Conservation (phyloP, 2,329 filamentous ascomycete species). For the Calonectria henricotiae region DNA sequence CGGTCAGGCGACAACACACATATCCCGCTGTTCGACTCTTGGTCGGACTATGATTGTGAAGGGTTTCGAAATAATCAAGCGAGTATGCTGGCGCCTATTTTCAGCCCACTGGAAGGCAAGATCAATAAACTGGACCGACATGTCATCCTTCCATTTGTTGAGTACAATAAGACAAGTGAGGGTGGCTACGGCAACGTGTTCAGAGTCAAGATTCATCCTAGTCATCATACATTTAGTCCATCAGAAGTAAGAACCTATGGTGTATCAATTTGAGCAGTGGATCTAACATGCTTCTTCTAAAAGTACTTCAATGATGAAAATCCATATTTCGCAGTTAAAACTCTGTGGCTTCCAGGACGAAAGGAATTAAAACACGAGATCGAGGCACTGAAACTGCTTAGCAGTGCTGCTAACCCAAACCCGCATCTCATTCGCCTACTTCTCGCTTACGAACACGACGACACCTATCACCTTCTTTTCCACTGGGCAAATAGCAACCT, state of each 20-base stretch:
- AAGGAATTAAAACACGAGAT: background rate
- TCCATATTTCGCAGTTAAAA: conserved; percentile 30
- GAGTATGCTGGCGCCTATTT: conserved; percentile 26
- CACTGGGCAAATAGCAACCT: conserved; percentile 35
- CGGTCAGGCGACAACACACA: background rate
- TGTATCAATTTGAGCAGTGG: background rate
- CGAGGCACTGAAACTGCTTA: conserved; percentile 19
- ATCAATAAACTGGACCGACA: background rate
- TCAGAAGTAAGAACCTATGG: background rate
- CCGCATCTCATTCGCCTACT: conserved; percentile 34
- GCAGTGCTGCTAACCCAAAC: background rate
- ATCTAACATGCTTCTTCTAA: background rate
- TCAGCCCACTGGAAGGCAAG: background rate
- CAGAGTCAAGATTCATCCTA: conserved; percentile 24
- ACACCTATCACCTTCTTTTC: conserved; percentile 28
- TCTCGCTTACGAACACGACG: conserved; percentile 20
- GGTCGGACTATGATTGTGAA: conserved; percentile 2
- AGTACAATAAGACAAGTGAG: background rate
- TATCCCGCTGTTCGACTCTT: conserved; percentile 14
- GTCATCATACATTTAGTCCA: conserved; percentile 12
- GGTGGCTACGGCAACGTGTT: conserved; percentile 31
- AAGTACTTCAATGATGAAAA: background rate
- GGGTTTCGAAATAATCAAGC: conserved; percentile 22
- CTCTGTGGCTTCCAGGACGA: background rate
- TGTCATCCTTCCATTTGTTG: conserved; percentile 4